These are phyloP conservation scores for Wickerhamomyces bovis DNA, from an alignment of 805 yeast genomes.

Conservation along the genomic window DNA sequence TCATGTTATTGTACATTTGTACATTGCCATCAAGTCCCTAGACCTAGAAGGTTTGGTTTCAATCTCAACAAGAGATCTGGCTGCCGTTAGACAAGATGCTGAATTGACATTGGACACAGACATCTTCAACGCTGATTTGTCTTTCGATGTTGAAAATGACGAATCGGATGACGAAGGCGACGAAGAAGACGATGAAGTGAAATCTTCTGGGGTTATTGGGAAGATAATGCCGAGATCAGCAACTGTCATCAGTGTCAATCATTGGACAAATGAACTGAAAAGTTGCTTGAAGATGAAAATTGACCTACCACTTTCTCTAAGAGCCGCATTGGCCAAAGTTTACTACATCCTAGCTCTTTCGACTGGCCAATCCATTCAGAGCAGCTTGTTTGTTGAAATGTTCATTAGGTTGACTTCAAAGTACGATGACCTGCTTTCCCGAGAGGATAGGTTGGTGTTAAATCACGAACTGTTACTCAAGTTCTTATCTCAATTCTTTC, in stretches of 20 bases:
- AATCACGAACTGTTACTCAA: constrained; percentile 31
- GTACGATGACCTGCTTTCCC: constrained; percentile 25
- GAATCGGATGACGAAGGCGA: constrained; percentile 38
- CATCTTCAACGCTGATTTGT: constrained; percentile 35
- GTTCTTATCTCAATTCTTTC: constrained; percentile 31
- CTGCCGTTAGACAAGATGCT: constrained; percentile 33
- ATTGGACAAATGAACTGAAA: constrained; percentile 83
- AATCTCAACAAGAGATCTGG: constrained; percentile 63
- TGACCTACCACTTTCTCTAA: constrained; percentile 63
- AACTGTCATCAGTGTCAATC: constrained; percentile 65
- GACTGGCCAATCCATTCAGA: constrained; percentile 61
- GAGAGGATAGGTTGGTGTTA: constrained; percentile 25
- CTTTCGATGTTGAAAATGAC: constrained; percentile 30
- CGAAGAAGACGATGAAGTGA: constrained; percentile 31
- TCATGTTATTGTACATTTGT: constrained; percentile 74
- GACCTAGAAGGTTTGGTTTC: constrained; percentile 69
- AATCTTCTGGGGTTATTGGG: constrained; percentile 42
- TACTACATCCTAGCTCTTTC: constrained; percentile 68
- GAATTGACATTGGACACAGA: constrained; percentile 52
- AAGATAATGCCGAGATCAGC: constrained; percentile 62
- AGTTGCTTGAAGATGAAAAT: constrained; percentile 75
- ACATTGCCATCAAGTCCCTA: constrained; percentile 67
- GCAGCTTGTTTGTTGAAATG: constrained; percentile 54
- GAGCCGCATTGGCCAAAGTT: constrained; percentile 57
- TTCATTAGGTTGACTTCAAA: constrained; percentile 49